A percentile compares a stretch with the other conserved stretches of the same genome.
Evolutionary conservation across 2,329 filamentous ascomycete genomes (phyloP).

Genomic region (Boeremia lycopersici): DNA sequence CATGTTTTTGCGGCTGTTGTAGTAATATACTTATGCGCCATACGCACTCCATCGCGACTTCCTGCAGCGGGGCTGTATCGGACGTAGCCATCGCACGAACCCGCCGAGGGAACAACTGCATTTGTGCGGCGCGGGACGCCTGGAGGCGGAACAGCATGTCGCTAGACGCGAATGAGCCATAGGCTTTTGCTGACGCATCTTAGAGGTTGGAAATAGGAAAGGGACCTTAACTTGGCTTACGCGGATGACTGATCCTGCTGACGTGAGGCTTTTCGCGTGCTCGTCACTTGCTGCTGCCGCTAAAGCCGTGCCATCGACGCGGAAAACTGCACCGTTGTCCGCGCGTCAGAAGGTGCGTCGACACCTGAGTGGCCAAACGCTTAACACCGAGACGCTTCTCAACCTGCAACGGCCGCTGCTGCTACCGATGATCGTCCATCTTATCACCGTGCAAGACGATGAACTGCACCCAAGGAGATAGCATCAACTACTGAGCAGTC

Average conservation of each 20-base stretch:
- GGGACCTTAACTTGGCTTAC: conserved; percentile 1
- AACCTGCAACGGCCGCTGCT: not conserved
- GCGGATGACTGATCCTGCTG: not conserved
- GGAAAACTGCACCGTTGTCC: not conserved
- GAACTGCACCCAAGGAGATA: too few relatives aligned
- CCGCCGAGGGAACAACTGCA: not conserved
- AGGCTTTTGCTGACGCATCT: conserved; percentile 16
- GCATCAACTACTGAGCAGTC: not conserved
- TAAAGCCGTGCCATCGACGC: not conserved
- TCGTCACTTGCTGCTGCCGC: not conserved
- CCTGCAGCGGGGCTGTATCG: conserved; percentile 3
- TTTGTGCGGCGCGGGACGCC: not conserved
- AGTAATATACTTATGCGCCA: not conserved
- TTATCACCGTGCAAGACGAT: too few relatives aligned
- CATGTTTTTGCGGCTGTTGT: not conserved
- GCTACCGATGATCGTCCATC: not conserved
- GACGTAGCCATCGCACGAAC: conserved; percentile 4
- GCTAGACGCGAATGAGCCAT: not conserved
- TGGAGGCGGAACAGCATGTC: not conserved
- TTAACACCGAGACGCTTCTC: not conserved
- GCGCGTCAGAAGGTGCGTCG: not conserved
- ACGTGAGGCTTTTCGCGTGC: conserved; percentile 8
- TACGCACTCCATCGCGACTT: not conserved
- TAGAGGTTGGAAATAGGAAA: not conserved
- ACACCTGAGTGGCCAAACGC: not conserved